Percentiles rank a stretch among this genome's conserved stretches.
Conservation (phyloP, 1,139 yeast species). For the Suhomyces chickasaworum region DNA sequence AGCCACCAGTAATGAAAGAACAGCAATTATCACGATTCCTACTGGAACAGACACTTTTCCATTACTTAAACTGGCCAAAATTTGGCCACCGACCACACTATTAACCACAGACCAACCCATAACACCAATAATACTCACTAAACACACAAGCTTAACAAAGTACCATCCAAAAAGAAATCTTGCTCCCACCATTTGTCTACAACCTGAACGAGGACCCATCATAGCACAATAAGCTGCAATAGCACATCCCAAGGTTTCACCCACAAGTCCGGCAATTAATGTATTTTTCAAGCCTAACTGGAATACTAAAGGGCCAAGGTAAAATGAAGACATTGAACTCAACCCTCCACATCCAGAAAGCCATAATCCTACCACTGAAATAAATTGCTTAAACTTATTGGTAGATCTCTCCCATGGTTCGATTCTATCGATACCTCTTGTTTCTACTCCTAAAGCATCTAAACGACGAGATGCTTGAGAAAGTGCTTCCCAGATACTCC, state of each 20-base stretch:
- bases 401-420: slow-evolving; percentile 67
- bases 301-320: slow-evolving; percentile 70
- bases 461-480: slow-evolving; percentile 26
- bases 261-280: slow-evolving; percentile 60
- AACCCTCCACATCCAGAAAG: slow-evolving; percentile 81
- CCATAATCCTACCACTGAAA: slow-evolving; percentile 77
- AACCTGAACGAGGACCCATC: slow-evolving; percentile 87
- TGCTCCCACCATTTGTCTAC: slow-evolving; percentile 83
- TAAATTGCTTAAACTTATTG: slow-evolving; percentile 48
- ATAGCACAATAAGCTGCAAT: slow-evolving; percentile 80
- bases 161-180: slow-evolving; percentile 82
- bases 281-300: slow-evolving; percentile 67
- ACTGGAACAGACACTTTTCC: slow-evolving; percentile 67
- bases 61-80: slow-evolving; percentile 62
- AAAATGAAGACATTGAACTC: slow-evolving; percentile 80
- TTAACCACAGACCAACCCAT: slow-evolving; percentile 87
- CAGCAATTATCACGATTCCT: slow-evolving; percentile 71
- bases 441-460: slow-evolving; percentile 62
- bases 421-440: slow-evolving; percentile 80
- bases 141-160: slow-evolving; percentile 71
- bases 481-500: slow-evolving; percentile 8
- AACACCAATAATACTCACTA: slow-evolving; percentile 72
- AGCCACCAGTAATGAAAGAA: slow-evolving; percentile 64
- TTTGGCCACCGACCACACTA: slow-evolving; percentile 84
- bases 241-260: slow-evolving; percentile 65